phyloP scores from a whole-genome alignment of 106 monocot genomes.

The Triglochin maritima region DNA sequence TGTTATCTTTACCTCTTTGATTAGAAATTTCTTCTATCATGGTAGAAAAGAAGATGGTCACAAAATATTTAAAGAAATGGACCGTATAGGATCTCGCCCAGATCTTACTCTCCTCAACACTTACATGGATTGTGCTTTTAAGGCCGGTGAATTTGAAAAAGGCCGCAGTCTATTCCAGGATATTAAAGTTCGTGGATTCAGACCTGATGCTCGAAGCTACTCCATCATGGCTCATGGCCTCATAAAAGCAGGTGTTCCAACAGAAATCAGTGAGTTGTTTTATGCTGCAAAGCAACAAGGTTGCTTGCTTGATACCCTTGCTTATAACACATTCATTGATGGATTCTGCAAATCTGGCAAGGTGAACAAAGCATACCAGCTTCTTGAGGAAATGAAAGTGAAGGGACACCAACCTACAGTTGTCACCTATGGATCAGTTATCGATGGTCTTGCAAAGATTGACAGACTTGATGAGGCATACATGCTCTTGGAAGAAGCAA shows the following conservation, averaged over 20 bases:
- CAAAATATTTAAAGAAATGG: conserved; percentile 90
- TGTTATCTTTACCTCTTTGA: conserved; percentile 84
- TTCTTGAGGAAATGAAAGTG: conserved; percentile 94
- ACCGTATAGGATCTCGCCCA: conserved; percentile 49
- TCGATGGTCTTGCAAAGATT: conserved; percentile 93
- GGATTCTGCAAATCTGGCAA: conserved; percentile 96
- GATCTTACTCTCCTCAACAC: conserved; percentile 91
- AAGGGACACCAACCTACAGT: conserved; percentile 60
- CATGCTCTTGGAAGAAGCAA: conserved; percentile 99
- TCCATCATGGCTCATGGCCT: conserved; percentile 83
- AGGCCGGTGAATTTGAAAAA: conserved; percentile 70
- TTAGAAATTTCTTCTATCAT: conserved; percentile 65
- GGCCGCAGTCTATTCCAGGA: conserved; percentile 67
- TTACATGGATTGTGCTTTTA: conserved; percentile 96
- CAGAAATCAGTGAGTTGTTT: conserved; percentile 68
- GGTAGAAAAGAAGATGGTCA: conserved; percentile 95
- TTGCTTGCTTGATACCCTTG: conserved; percentile 60
- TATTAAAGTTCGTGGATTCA: conserved; percentile 56
- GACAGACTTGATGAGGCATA: conserved; percentile 95
- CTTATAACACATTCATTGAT: conserved; percentile 83
- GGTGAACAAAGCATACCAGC: conserved; percentile 89
- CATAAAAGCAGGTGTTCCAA: conserved; percentile 66
- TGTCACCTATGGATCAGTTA: conserved; percentile 81
- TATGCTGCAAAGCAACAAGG: conserved; percentile 89
- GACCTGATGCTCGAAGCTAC: conserved; percentile 67